Conservation (phyloP, 768 basidiomycete genomes). For the Psilocybe cubensis region DNA sequence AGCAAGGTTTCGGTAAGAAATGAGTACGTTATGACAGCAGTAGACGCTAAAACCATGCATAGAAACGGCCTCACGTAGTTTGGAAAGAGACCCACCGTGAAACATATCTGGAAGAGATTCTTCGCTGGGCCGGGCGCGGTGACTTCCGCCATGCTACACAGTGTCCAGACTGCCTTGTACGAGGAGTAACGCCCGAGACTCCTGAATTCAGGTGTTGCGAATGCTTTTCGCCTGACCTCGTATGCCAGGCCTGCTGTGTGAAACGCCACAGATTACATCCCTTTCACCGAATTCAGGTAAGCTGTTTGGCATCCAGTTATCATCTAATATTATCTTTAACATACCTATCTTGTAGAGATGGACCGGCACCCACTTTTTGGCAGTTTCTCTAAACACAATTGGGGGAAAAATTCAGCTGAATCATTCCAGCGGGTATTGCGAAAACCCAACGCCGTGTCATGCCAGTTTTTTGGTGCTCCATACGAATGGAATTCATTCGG, state of each 20-base stretch:
- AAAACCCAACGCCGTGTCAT: background rate
- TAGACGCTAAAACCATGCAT: background rate
- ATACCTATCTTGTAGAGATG: background rate
- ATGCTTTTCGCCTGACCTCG: conserved; percentile 2
- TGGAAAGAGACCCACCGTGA: background rate
- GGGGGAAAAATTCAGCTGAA: conserved; percentile 4
- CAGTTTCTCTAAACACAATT: background rate
- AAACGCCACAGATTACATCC: conserved; percentile 4
- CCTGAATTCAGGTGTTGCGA: background rate
- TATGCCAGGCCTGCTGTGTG: conserved; percentile 4
- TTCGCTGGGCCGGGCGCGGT: background rate
- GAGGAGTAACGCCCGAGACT: background rate
- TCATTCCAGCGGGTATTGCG: background rate
- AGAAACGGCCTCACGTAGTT: background rate
- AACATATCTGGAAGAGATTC: background rate
- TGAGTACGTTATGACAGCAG: background rate
- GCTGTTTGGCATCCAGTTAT: background rate
- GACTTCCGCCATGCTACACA: background rate
- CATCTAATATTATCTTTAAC: background rate
- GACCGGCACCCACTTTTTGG: background rate
- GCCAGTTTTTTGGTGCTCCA: background rate
- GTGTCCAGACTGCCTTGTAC: background rate
- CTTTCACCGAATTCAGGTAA: conserved; percentile 6
- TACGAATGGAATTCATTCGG: conserved; percentile 6
- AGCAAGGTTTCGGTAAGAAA: background rate